Evolutionary conservation across 352 stramenopile genomes (phyloP).

Genomic region (Thalassiosira allenii): DNA sequence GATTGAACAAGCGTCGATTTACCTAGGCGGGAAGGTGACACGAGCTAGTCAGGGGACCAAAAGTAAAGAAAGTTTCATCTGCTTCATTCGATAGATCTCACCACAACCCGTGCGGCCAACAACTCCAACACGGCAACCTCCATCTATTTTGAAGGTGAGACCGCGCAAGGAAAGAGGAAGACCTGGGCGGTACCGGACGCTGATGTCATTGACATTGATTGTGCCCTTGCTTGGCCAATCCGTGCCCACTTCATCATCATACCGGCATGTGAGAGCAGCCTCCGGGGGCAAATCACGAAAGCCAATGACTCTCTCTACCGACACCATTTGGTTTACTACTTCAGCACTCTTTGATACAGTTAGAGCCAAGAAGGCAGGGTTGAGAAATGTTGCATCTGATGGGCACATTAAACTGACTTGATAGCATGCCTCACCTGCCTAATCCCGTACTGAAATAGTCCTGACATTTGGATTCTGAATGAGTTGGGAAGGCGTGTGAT

Average conservation of each 20-base stretch:
- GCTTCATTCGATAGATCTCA: too few species aligned
- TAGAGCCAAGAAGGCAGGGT: too few species aligned
- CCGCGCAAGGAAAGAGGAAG: constrained; percentile 71
- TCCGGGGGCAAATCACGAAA: constrained; percentile 74
- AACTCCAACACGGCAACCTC: constrained; percentile 72
- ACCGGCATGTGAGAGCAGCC: constrained; percentile 56
- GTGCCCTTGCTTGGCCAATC: constrained; percentile 67
- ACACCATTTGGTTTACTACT: constrained; percentile 82
- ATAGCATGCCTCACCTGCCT: too few species aligned
- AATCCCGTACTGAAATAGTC: constrained; percentile 76
- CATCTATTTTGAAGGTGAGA: constrained; percentile 71
- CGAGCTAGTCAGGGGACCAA: too few species aligned
- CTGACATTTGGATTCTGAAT: constrained; percentile 74
- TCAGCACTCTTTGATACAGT: too few species aligned
- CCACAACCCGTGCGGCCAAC: constrained; percentile 67
- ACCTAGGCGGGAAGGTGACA: too few species aligned
- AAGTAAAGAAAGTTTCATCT: too few species aligned
- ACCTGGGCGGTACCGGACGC: constrained; percentile 62
- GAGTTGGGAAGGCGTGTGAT: constrained; percentile 55
- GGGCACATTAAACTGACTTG: too few species aligned
- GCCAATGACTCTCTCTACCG: constrained; percentile 74
- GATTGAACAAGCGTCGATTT: constrained; percentile 84
- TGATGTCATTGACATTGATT: constrained; percentile 68
- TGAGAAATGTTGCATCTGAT: too few species aligned
- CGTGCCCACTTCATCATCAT: constrained; percentile 39